Evolutionary conservation across 495 filamentous ascomycete genomes (phyloP).

Genomic region (Hypoxylon perforatum): DNA sequence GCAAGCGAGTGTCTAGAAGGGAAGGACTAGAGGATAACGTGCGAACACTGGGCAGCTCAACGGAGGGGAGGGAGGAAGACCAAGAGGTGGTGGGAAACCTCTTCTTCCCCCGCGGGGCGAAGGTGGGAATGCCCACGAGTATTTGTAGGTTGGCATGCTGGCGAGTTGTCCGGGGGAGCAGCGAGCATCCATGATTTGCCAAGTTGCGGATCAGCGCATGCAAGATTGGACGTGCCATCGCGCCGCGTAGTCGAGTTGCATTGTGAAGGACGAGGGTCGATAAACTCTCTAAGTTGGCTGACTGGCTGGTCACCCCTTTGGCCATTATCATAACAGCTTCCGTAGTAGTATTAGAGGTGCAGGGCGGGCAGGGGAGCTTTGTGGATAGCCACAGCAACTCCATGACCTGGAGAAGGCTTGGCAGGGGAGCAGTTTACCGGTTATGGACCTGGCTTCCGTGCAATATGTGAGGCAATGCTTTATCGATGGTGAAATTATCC

Average conservation of each 20-base stretch:
- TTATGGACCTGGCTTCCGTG: conserved; percentile 17
- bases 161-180: conserved; percentile 7
- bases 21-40: conserved; percentile 13
- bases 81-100: conserved; percentile 9
- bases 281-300: conserved; percentile 20
- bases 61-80: conserved; percentile 4
- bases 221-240: conserved; percentile 40
- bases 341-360: conserved; percentile 37
- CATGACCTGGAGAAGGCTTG: conserved; percentile 39
- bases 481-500: conserved; percentile 32
- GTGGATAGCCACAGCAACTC: conserved; percentile 30
- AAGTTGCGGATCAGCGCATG: conserved; percentile 28
- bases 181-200: conserved; percentile 12
- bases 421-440: conserved; percentile 33
- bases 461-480: conserved; percentile 23
- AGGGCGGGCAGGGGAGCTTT: conserved; percentile 19
- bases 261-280: conserved; percentile 27
- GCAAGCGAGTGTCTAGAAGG: conserved; percentile 24
- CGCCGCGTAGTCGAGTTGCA: conserved; percentile 27
- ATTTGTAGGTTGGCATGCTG: conserved; percentile 32
- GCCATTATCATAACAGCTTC: conserved; percentile 31
- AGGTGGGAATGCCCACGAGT: conserved; percentile 21
- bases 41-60: conserved; percentile 12
- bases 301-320: background rate
- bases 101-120: background rate